phyloP scores from a whole-genome alignment of 1,284 basidiomycete species.

The Tylopilus orsonianus region DNA sequence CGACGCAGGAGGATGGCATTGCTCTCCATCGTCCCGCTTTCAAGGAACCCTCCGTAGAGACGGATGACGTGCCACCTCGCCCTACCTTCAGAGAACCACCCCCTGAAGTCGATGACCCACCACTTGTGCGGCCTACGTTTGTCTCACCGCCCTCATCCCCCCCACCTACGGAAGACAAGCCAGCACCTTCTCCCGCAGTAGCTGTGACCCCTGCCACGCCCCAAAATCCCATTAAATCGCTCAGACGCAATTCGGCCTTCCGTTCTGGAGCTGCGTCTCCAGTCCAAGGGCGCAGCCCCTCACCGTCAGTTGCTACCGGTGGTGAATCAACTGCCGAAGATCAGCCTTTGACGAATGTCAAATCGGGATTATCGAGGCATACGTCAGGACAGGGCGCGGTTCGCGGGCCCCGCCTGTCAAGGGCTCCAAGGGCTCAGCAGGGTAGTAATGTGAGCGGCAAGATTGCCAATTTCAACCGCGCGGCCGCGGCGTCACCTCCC shows the following conservation, averaged over 20 bases:
- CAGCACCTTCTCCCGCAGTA: slow-evolving; percentile 34
- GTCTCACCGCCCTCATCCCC: slow-evolving; percentile 34
- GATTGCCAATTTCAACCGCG: slow-evolving; percentile 55
- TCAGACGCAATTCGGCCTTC: slow-evolving; percentile 33
- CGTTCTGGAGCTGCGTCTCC: slow-evolving; percentile 36
- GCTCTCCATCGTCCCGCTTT: slow-evolving; percentile 37
- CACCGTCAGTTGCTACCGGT: slow-evolving; percentile 36
- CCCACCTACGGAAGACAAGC: slow-evolving; percentile 30
- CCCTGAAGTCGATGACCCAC: slow-evolving; percentile 38
- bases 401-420: slow-evolving; percentile 53
- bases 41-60: slow-evolving; percentile 32
- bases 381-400: slow-evolving; percentile 47
- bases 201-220: slow-evolving; percentile 49
- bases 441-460: slow-evolving; percentile 51
- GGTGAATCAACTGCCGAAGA: slow-evolving; percentile 38
- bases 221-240: slow-evolving; percentile 38
- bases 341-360: slow-evolving; percentile 31
- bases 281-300: slow-evolving; percentile 40
- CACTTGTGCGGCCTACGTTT: slow-evolving; percentile 28
- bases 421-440: slow-evolving; percentile 42
- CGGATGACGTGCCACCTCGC: slow-evolving; percentile 39
- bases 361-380: slow-evolving; percentile 40
- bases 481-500: slow-evolving; percentile 39
- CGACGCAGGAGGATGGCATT: slow-evolving; percentile 19
- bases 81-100: slow-evolving; percentile 41